These are phyloP conservation scores for Coemansia furcata DNA, from an alignment of 192 early-diverging fungal species.

Conservation along the genomic window DNA sequence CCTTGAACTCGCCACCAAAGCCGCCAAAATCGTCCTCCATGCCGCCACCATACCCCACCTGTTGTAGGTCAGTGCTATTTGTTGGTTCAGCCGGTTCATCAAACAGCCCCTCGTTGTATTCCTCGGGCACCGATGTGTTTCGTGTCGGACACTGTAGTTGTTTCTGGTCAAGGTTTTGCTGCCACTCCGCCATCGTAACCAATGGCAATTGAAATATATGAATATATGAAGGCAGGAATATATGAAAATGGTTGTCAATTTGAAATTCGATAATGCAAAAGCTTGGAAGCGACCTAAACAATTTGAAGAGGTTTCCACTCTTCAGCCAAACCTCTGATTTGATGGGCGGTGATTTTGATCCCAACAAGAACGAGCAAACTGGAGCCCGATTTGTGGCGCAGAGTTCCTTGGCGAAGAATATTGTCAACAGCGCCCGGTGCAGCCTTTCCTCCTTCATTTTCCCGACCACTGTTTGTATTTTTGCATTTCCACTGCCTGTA, in stretches of 20 bases:
- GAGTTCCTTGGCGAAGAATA: neutral
- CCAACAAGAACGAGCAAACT: neutral
- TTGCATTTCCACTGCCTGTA: neutral
- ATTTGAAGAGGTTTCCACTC: neutral
- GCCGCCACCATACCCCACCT: neutral
- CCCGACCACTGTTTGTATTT: neutral
- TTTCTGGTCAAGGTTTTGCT: neutral
- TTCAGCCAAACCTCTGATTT: neutral
- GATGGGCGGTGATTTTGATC: neutral
- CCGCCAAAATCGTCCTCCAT: conserved; percentile 14
- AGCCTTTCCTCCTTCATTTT: neutral
- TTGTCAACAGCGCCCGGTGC: neutral
- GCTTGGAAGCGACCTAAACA: neutral
- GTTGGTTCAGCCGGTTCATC: neutral
- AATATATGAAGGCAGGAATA: too few species aligned
- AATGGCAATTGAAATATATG: neutral
- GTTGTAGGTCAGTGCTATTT: neutral
- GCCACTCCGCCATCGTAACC: conserved; percentile 9
- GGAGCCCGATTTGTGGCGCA: neutral
- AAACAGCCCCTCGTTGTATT: neutral
- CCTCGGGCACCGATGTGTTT: neutral
- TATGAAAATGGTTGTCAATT: neutral
- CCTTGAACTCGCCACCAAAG: conserved; percentile 16
- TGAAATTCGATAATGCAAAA: neutral
- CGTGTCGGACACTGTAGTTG: neutral